Conservation (phyloP, 805 yeast genomes). For the Ogataea pini region DNA sequence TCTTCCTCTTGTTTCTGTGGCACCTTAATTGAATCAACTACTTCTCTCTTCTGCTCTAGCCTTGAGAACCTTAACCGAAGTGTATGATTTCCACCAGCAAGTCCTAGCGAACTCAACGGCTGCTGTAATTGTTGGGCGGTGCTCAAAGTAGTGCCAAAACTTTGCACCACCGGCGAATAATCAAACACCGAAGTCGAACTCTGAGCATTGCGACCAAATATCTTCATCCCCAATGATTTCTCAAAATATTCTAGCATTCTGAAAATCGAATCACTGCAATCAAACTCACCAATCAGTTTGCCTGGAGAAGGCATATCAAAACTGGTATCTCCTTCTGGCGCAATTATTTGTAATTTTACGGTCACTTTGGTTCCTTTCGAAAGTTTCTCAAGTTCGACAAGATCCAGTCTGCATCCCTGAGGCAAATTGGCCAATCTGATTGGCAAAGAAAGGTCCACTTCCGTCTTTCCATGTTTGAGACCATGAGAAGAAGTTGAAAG, state of each 20-base stretch:
- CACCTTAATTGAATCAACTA: no score
- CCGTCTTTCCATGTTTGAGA: constrained; percentile 33
- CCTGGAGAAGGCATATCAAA: constrained; percentile 17
- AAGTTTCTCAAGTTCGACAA: constrained; percentile 18
- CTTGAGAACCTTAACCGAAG: constrained; percentile 31
- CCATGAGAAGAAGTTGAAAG: constrained; percentile 23
- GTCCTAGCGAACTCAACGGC: constrained; percentile 28
- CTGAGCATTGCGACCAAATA: constrained; percentile 12
- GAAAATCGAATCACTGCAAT: constrained; percentile 9
- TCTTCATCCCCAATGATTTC: constrained; percentile 1
- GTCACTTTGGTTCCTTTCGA: constrained; percentile 17
- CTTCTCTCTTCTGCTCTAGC: no score
- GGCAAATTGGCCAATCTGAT: constrained; percentile 45
- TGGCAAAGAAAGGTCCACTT: constrained; percentile 42
- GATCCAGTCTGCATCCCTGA: constrained; percentile 43
- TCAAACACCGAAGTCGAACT: background rate
- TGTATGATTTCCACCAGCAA: constrained; percentile 30
- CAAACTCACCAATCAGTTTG: constrained; percentile 18
- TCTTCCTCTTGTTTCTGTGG: background rate
- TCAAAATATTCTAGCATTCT: constrained; percentile 24
- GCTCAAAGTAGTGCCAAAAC: constrained; percentile 24
- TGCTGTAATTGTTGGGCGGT: constrained; percentile 21
- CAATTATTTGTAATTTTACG: constrained; percentile 26
- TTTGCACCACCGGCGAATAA: constrained; percentile 21
- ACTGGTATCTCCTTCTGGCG: constrained; percentile 19